Evolutionary conservation across 441 rosid genomes (phyloP).

Genomic region (Sinapis alba): DNA sequence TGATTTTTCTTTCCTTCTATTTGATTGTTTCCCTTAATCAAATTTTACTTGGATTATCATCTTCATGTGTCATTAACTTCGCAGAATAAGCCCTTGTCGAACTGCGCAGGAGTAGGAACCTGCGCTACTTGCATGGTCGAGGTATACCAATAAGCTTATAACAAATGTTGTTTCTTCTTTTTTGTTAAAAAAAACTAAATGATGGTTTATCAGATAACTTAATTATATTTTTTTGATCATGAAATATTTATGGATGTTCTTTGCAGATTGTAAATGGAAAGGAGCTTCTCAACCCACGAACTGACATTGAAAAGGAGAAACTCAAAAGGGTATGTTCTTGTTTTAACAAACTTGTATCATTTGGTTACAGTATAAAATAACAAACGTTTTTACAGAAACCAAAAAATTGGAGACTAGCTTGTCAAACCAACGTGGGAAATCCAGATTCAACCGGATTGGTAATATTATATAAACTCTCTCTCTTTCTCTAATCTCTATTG

Average conservation of each 20-base stretch:
- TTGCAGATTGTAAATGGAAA: slow-evolving; percentile 74
- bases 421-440: slow-evolving; percentile 80
- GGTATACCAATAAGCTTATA: slow-evolving; percentile 38
- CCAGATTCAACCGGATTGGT: slow-evolving; percentile 84
- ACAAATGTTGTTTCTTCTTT: neutral
- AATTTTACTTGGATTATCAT: neutral
- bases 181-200: neutral
- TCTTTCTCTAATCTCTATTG: neutral
- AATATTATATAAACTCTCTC: neutral
- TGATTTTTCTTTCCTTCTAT: slow-evolving; percentile 31
- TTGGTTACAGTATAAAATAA: neutral
- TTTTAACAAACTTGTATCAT: neutral
- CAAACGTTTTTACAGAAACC: slow-evolving; percentile 57
- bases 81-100: slow-evolving; percentile 67
- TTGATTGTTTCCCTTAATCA: neutral
- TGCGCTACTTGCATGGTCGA: slow-evolving; percentile 93
- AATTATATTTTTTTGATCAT: neutral
- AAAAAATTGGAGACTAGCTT: slow-evolving; percentile 84
- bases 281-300: slow-evolving; percentile 73
- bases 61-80: slow-evolving; percentile 13
- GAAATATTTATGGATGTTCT: neutral
- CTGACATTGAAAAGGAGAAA: slow-evolving; percentile 76
- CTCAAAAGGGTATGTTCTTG: slow-evolving; percentile 60
- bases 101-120: slow-evolving; percentile 93
- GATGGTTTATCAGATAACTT: neutral